These are phyloP conservation scores for Solanum hybrid DNA, from an alignment of 305 asterid genomes.

Conservation along the genomic window DNA sequence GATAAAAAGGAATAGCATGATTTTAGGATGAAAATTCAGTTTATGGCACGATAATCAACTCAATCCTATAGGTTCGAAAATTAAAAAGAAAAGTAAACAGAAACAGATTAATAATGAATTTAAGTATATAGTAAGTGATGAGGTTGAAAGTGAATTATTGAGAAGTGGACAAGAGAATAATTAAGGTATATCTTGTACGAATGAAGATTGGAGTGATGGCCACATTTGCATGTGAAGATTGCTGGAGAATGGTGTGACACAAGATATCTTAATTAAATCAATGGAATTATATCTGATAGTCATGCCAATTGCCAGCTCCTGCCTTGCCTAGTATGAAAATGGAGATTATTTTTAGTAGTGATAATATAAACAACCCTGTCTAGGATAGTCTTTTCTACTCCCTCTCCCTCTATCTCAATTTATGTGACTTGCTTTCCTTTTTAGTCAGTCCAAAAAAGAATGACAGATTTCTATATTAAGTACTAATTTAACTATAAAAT, in stretches of 20 bases:
- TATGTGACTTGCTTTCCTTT: no score
- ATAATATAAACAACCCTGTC: neutral
- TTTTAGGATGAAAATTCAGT: neutral
- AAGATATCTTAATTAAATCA: neutral
- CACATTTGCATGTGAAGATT: constrained; percentile 10
- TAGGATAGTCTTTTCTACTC: neutral
- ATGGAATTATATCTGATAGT: neutral
- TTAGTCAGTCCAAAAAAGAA: no score
- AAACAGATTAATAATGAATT: no score
- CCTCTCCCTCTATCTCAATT: no score
- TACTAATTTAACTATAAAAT: no score
- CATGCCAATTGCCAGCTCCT: neutral
- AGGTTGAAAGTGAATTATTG: neutral
- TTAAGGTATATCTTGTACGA: neutral
- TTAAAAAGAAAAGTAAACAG: neutral
- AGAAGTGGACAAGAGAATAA: neutral
- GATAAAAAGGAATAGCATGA: neutral
- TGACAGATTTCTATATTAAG: no score
- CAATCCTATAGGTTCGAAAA: neutral
- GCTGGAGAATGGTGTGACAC: constrained; percentile 13
- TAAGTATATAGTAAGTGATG: neutral
- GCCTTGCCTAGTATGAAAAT: neutral
- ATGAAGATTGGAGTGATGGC: neutral
- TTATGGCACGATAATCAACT: neutral
- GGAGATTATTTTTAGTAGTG: neutral